Base-by-base conservation (phyloP, 2,329 filamentous ascomycete genomes). In the Colletotrichum acutatum region DNA sequence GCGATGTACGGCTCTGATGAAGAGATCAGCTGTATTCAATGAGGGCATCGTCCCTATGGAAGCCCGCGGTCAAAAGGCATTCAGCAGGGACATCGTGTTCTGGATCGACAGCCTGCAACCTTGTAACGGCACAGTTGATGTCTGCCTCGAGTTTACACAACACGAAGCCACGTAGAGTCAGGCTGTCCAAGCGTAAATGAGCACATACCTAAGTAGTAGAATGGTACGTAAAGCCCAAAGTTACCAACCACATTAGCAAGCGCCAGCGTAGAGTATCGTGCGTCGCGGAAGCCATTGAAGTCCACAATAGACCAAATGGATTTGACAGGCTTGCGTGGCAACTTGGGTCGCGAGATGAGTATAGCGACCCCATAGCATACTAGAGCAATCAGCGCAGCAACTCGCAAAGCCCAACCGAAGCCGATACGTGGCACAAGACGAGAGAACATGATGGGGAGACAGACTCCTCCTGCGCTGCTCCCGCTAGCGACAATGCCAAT, bases 331-430 rank as follows among this genome's bases (percentile, higher is more conserved):
- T 60, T 49, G 11, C 22, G 54, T 4, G 58, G 66, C 46, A 34
- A 28, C 82, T 86, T 85, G 52, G 66, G 34, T n/a, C 52, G 59
- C 19, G 66, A 57, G 30, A 84, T 80, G 3, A 75, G 73, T 5
- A 84, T 49, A 1, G 83, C 82, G 4, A 86, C 66, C 12, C 76
- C 67, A 49, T 82, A 78, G 28, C 84, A 78, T 4, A 61, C 83
- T 16, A 85, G 80, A 22, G 87, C 78, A 66, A 85, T 75, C 67
- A 86, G 84, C 28, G 80, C 85, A 14, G 87, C 80, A 22, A 84
- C 77, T 4, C 85, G 80, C 3, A 82, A 82, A 5, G 87, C 82
- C 88, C 87, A 90, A 54, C 81, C 80, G 78, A 91, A 91, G 30
- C 89, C 89, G 61, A 91, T 83, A n/a, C 78, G 78, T 12, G 82